Percentiles rank a stretch among this genome's conserved stretches.
Conservation (phyloP, 345 rosid genomes). For the Combretum micranthum region DNA sequence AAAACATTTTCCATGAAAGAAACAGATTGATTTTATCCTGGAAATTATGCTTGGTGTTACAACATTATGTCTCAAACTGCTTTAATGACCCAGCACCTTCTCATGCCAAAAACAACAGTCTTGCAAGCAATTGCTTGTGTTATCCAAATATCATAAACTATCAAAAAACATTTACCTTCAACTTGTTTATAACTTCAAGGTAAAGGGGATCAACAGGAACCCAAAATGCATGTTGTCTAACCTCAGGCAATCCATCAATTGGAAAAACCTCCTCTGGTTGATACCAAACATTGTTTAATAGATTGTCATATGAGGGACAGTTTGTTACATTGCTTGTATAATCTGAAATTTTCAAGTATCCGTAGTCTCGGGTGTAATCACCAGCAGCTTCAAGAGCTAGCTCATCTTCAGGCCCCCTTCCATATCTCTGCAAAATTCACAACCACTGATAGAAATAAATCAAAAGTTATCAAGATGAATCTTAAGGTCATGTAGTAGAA, state of each 20-base stretch:
- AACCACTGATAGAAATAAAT: no score
- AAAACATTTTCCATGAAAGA: no score
- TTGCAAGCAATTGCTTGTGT: no score
- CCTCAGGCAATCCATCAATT: slow-evolving; percentile 9
- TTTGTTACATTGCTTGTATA: slow-evolving; percentile 2
- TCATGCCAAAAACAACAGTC: no score
- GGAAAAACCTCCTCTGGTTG: slow-evolving; percentile 19
- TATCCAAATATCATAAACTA: no score
- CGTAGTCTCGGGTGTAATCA: slow-evolving; percentile 14
- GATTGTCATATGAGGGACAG: slow-evolving; percentile 3
- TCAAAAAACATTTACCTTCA: slow-evolving; percentile 1
- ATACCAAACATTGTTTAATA: slow-evolving; percentile 17
- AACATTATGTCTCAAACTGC: no score
- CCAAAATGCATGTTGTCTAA: slow-evolving; percentile 13
- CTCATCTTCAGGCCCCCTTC: slow-evolving; percentile 10
- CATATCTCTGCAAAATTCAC: slow-evolving; percentile 8
- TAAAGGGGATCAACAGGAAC: slow-evolving; percentile 15
- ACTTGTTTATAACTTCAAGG: not conserved
- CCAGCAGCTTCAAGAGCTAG: slow-evolving; percentile 15
- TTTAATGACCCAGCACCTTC: no score
- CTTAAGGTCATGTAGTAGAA: no score
- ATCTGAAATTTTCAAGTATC: slow-evolving; percentile 10
- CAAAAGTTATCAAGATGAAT: no score
- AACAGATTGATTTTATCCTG: no score
- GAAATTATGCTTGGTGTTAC: no score